Evolutionary conservation across 805 yeast species (phyloP).

Genomic region (Metschnikowia corniflorae): DNA sequence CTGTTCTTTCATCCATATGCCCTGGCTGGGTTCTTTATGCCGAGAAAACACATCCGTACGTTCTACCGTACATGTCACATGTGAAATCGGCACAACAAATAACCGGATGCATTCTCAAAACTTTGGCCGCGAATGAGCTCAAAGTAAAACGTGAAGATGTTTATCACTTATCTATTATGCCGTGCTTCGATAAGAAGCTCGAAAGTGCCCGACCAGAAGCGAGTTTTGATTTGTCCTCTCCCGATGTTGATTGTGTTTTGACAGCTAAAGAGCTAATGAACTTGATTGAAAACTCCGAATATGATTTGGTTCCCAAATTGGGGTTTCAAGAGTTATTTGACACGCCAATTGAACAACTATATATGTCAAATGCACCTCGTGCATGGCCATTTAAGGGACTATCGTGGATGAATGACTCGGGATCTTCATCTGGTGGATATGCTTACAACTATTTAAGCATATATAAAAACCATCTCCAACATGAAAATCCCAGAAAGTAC

Average conservation of each 20-base stretch:
- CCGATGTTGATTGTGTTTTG: constrained; percentile 89
- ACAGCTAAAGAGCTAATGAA: constrained; percentile 86
- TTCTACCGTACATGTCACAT: constrained; percentile 64
- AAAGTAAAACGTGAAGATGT: constrained; percentile 37
- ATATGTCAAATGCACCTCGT: constrained; percentile 45
- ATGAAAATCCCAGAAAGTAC: constrained; percentile 16
- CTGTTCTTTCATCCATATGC: constrained; percentile 70
- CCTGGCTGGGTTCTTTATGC: constrained; percentile 98
- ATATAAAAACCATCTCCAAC: constrained; percentile 25
- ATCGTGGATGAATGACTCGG: constrained; percentile 72
- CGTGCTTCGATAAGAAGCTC: constrained; percentile 93
- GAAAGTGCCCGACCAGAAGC: constrained; percentile 85
- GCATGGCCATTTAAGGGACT: constrained; percentile 57
- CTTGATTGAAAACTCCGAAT: constrained; percentile 54
- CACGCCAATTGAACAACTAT: constrained; percentile 18
- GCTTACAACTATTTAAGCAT: constrained; percentile 62
- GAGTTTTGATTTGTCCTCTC: constrained; percentile 6
- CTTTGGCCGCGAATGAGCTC: constrained; percentile 35
- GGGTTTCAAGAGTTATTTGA: constrained; percentile 1
- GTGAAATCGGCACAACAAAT: constrained; percentile 92
- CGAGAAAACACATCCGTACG: constrained; percentile 89
- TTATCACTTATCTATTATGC: constrained; percentile 89
- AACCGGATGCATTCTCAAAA: constrained; percentile 75
- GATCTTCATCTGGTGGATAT: constrained; percentile 89
- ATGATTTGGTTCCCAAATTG: constrained; percentile 24